phyloP scores from a whole-genome alignment of 1,284 basidiomycete genomes.

The Rhizopogon parksii region DNA sequence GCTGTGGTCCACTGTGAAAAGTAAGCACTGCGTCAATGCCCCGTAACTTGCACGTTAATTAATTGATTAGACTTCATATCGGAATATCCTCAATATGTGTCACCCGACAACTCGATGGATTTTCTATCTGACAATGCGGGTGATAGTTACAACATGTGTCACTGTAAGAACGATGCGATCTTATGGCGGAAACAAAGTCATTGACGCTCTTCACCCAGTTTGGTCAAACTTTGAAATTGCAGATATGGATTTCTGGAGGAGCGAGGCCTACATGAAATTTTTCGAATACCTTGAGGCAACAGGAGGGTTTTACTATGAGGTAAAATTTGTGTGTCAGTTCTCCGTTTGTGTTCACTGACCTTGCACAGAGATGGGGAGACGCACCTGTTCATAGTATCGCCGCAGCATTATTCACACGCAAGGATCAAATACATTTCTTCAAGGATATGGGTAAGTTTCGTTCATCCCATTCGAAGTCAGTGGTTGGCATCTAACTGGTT shows the following conservation, averaged over 20 bases:
- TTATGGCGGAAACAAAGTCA: background rate
- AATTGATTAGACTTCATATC: conserved; percentile 54
- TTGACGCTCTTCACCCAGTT: conserved; percentile 32
- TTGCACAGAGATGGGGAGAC: conserved; percentile 72
- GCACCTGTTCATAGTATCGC: conserved; percentile 84
- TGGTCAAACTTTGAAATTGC: conserved; percentile 88
- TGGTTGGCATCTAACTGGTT: conserved; percentile 25
- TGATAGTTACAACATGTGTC: conserved; percentile 71
- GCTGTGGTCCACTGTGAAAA: conserved; percentile 66
- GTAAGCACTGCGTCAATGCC: conserved; percentile 28
- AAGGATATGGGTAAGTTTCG: conserved; percentile 31
- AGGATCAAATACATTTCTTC: conserved; percentile 74
- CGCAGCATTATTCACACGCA: conserved; percentile 62
- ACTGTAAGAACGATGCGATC: conserved; percentile 46
- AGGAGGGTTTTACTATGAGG: conserved; percentile 85
- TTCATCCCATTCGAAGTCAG: background rate
- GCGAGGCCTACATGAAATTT: conserved; percentile 69
- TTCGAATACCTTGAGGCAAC: conserved; percentile 72
- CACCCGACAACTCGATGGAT: conserved; percentile 63
- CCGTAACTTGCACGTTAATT: conserved; percentile 1
- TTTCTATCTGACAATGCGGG: conserved; percentile 74
- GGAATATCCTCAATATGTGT: conserved; percentile 60
- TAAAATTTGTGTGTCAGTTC: conserved; percentile 20
- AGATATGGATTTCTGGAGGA: conserved; percentile 75
- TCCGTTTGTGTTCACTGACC: conserved; percentile 2